Conservation (phyloP, 2,329 filamentous ascomycete species). For the Pestalotiopsis sp. region DNA sequence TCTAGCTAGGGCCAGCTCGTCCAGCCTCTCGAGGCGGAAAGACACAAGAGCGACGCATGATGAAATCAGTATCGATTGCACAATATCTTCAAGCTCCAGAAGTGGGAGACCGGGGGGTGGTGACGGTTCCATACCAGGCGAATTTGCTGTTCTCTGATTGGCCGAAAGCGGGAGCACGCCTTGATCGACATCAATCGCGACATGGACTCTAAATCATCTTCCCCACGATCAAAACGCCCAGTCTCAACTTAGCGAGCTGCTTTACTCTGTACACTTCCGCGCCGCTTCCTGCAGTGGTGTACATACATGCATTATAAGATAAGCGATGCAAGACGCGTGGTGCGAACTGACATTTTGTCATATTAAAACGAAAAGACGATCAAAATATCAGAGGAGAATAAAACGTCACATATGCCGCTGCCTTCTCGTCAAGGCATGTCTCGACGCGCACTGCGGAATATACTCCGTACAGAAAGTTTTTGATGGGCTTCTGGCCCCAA, state of each 20-base stretch:
- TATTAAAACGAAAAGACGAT: too few species aligned
- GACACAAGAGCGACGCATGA: not conserved
- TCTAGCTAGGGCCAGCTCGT: not conserved
- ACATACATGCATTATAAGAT: not conserved
- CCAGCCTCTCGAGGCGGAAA: not conserved
- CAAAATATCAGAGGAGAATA: too few species aligned
- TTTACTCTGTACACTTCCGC: not conserved
- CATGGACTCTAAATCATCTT: slow-evolving; percentile 6
- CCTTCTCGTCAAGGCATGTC: too few species aligned
- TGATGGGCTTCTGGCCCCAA: not conserved
- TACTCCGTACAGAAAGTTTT: too few species aligned
- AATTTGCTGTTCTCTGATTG: not conserved
- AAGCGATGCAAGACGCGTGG: not conserved
- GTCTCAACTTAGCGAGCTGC: too few species aligned
- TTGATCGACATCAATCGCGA: slow-evolving; percentile 14
- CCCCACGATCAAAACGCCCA: not conserved
- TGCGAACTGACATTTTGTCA: not conserved
- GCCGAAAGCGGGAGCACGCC: slow-evolving; percentile 1
- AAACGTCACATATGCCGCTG: too few species aligned
- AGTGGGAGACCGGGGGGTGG: not conserved
- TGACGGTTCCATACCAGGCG: not conserved
- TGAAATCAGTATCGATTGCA: slow-evolving; percentile 13
- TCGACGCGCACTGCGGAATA: too few species aligned
- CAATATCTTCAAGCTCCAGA: slow-evolving; percentile 5
- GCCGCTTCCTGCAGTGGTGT: not conserved